Evolutionary conservation across 177 flowering plant species (phyloP).

Genomic region (Tripterygium wilfordii): DNA sequence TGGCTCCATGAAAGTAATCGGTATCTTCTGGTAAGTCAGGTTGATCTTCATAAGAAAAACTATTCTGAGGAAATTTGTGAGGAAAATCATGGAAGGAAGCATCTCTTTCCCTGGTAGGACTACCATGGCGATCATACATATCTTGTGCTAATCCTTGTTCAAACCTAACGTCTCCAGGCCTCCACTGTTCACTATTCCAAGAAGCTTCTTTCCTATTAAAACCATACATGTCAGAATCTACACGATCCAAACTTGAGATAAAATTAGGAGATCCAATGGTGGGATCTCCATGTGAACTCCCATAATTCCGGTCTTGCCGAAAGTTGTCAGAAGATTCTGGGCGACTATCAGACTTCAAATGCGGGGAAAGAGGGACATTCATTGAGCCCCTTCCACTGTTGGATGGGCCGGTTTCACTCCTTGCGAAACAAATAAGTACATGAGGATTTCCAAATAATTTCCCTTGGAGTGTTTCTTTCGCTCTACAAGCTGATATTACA

Average conservation of each 20-base stretch:
- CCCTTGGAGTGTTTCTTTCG: constrained; percentile 92
- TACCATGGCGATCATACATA: constrained; percentile 31
- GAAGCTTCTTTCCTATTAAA: constrained; percentile 35
- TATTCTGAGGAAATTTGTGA: constrained; percentile 29
- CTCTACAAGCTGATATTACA: constrained; percentile 66
- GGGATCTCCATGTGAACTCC: constrained; percentile 31
- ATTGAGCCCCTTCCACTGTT: constrained; percentile 47
- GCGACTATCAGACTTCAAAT: constrained; percentile 27
- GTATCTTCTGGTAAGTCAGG: constrained; percentile 71
- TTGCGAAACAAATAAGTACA: constrained; percentile 84
- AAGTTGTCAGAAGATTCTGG: constrained; percentile 32
- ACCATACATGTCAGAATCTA: constrained; percentile 33
- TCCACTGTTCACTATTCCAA: constrained; percentile 35
- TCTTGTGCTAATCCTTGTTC: constrained; percentile 34
- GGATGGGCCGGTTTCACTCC: constrained; percentile 52
- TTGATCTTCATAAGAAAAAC: constrained; percentile 46
- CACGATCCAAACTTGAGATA: constrained; percentile 39
- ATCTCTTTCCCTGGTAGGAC: constrained; percentile 43
- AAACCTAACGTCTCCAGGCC: constrained; percentile 35
- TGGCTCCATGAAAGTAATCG: constrained; percentile 40
- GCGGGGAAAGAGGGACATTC: constrained; percentile 50
- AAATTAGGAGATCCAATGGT: constrained; percentile 37
- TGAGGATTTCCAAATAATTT: constrained; percentile 92
- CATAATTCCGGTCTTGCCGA: constrained; percentile 32
- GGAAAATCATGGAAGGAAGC: constrained; percentile 37